These are phyloP conservation scores for Colletotrichum tropicale DNA, from an alignment of 2,329 filamentous ascomycete species.

Conservation along the genomic window DNA sequence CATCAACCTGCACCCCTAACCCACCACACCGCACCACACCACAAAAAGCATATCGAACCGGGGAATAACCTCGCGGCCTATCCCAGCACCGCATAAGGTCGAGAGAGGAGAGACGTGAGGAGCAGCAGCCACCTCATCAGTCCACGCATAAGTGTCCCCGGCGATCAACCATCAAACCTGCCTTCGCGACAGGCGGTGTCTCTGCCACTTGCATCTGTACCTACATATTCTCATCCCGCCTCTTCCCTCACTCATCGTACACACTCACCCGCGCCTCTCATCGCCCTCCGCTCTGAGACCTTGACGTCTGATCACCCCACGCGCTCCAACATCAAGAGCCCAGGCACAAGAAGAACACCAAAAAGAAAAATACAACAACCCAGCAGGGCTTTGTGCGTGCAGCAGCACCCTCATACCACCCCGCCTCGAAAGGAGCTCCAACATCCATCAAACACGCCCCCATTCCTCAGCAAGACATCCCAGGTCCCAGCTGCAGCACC, in stretches of 20 bases:
- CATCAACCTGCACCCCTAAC: background rate
- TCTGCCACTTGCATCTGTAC: background rate
- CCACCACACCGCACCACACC: conserved; percentile 2
- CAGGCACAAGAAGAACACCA: background rate
- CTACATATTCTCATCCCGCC: conserved; percentile 1
- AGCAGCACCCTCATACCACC: background rate
- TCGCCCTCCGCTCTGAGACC: background rate
- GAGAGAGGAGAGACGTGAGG: background rate
- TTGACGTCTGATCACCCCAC: background rate
- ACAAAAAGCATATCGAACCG: background rate
- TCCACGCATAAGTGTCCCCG: background rate
- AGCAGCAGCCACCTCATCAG: conserved; percentile 7
- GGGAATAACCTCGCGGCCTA: background rate
- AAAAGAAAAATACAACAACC: background rate
- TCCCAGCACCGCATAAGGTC: background rate
- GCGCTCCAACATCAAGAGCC: background rate
- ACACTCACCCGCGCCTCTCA: background rate
- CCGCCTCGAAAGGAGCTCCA: background rate
- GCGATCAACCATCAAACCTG: background rate
- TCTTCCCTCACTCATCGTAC: background rate
- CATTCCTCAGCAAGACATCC: conserved; percentile 22
- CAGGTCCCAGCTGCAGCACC: conserved; percentile 18
- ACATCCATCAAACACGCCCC: background rate
- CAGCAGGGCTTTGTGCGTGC: background rate
- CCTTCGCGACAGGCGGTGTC: background rate